phyloP scores from a whole-genome alignment of 2,329 filamentous ascomycete genomes.

The Cordyceps fumosorosea region DNA sequence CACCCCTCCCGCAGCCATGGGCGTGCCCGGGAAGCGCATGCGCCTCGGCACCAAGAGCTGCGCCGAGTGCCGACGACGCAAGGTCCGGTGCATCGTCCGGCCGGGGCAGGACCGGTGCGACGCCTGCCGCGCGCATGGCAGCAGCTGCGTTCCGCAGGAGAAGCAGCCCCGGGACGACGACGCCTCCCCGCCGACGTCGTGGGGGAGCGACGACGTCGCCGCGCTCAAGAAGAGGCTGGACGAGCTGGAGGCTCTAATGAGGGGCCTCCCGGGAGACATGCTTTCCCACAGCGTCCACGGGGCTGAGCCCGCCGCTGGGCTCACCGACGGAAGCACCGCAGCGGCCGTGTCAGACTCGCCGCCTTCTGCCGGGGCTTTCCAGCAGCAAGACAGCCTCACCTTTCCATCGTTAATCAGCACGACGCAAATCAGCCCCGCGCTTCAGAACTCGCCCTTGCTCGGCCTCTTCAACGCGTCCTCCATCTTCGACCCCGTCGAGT shows the following conservation, averaged over 20 bases:
- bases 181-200: not conserved
- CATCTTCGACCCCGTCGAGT: conserved; percentile 2
- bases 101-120: conserved; percentile 32
- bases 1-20: not conserved
- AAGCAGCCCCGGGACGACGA: conserved; percentile 13
- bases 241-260: conserved; percentile 22
- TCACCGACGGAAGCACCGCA: conserved; percentile 3
- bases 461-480: conserved; percentile 3
- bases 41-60: conserved; percentile 29
- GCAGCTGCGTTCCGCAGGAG: conserved; percentile 38
- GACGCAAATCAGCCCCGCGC: not conserved
- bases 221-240: conserved; percentile 17
- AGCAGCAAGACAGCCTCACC: not conserved
- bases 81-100: conserved; percentile 40
- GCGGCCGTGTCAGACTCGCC: not conserved
- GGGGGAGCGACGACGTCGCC: conserved; percentile 5
- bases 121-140: conserved; percentile 37
- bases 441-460: conserved; percentile 5
- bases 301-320: not conserved
- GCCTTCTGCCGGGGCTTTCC: not conserved
- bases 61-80: conserved; percentile 39
- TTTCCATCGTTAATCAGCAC: not conserved
- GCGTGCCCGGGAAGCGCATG: conserved; percentile 21
- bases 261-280: not conserved
- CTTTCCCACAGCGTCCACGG: not conserved